These are phyloP conservation scores for Hypoxylon sp. DNA, from an alignment of 2,329 filamentous ascomycete genomes.

Conservation along the genomic window DNA sequence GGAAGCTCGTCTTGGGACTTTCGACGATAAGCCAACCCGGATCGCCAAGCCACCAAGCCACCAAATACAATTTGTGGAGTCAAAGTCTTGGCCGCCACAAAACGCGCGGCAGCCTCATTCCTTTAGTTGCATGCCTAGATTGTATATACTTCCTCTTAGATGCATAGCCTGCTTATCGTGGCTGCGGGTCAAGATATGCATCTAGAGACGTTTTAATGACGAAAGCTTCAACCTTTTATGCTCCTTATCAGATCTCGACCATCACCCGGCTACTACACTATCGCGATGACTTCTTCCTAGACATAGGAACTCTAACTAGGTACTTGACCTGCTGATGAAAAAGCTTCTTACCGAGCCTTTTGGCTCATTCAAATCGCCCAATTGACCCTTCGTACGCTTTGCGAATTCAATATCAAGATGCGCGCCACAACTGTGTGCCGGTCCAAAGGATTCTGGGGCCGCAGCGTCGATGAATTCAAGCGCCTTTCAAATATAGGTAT, in stretches of 20 bases:
- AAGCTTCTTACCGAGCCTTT: conserved; percentile 50
- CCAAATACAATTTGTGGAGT: conserved; percentile 7
- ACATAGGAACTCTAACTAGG: not conserved
- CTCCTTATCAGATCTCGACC: conserved; percentile 11
- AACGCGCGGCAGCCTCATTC: conserved; percentile 32
- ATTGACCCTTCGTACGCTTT: conserved; percentile 22
- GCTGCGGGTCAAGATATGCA: conserved; percentile 8
- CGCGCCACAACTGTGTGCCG: conserved; percentile 59
- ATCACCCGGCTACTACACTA: not conserved
- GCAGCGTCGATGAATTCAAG: conserved; percentile 71
- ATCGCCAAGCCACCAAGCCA: not conserved
- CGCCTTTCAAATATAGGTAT: conserved; percentile 68
- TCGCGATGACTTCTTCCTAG: conserved; percentile 17
- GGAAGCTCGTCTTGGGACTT: conserved; percentile 11
- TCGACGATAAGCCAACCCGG: conserved; percentile 13
- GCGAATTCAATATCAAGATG: conserved; percentile 56
- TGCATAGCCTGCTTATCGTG: not conserved
- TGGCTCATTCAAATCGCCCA: conserved; percentile 47
- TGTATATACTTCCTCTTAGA: not conserved
- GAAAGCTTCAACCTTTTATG: conserved; percentile 29
- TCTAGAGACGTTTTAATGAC: conserved; percentile 27
- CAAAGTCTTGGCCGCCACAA: conserved; percentile 29
- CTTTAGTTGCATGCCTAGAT: conserved; percentile 23
- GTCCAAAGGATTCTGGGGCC: conserved; percentile 66
- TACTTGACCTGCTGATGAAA: conserved; percentile 46